phyloP scores from a whole-genome alignment of 139 green algal species.

The Desmodesmus armatus region DNA sequence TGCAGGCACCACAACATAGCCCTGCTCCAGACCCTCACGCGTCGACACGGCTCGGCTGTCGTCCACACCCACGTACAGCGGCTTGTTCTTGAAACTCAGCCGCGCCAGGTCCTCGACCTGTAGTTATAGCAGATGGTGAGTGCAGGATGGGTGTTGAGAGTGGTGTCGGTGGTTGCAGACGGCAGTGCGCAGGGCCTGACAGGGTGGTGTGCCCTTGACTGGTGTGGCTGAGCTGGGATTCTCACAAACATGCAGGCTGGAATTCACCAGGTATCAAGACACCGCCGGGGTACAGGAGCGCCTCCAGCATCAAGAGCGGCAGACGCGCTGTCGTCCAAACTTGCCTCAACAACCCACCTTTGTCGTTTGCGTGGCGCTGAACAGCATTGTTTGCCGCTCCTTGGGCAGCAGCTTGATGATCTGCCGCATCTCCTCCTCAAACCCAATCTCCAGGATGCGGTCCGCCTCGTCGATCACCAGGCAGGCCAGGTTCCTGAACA shows the following conservation, averaged over 20 bases:
- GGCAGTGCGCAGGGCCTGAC: too few relatives aligned
- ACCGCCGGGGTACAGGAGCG: background rate
- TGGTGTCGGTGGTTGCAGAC: too few relatives aligned
- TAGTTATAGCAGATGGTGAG: background rate
- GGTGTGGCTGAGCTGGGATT: too few relatives aligned
- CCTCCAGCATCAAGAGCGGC: constrained; percentile 77
- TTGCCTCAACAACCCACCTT: constrained; percentile 71
- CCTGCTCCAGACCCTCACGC: constrained; percentile 94
- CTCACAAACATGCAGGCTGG: too few relatives aligned
- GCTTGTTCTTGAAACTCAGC: constrained; percentile 93
- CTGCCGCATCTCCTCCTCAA: constrained; percentile 99
- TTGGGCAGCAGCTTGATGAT: constrained; percentile 96
- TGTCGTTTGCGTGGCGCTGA: constrained; percentile 97
- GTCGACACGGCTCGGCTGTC: constrained; percentile 81
- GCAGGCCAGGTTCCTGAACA: constrained; percentile 84
- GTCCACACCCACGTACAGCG: constrained; percentile 98
- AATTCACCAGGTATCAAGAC: too few relatives aligned
- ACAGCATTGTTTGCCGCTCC: constrained; percentile 98
- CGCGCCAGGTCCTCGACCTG: constrained; percentile 97
- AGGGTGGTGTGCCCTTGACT: too few relatives aligned
- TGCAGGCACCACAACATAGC: constrained; percentile 93
- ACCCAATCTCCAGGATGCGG: constrained; percentile 98
- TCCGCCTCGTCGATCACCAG: constrained; percentile 98
- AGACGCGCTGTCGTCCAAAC: constrained; percentile 75
- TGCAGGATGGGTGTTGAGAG: background rate